A percentile compares a stretch with the other conserved stretches of the same genome.
These are phyloP conservation scores for Beauveria asiatica DNA, from an alignment of 2,329 filamentous ascomycete genomes.

Conservation along the genomic window DNA sequence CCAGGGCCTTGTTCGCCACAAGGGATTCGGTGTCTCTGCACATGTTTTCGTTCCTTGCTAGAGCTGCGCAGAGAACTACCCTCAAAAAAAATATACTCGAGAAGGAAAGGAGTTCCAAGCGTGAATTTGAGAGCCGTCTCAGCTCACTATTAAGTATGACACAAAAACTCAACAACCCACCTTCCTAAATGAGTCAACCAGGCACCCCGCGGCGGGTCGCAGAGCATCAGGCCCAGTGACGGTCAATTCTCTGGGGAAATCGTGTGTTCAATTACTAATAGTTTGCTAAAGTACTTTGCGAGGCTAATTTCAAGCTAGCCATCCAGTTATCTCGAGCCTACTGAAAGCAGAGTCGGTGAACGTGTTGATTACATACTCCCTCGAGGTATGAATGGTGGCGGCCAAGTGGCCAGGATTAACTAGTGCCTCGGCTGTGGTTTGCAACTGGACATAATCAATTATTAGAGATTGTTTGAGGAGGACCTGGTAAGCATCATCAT, in stretches of 20 bases:
- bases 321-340: neutral
- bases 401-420: too few relatives aligned
- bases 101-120: neutral
- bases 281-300: neutral
- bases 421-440: too few relatives aligned
- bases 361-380: neutral
- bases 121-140: neutral
- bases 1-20: slow-evolving; percentile 15
- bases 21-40: neutral
- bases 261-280: neutral
- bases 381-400: neutral
- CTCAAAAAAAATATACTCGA: neutral
- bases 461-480: too few relatives aligned
- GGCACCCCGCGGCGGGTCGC: slow-evolving; percentile 2
- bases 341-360: neutral
- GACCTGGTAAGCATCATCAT: too few relatives aligned
- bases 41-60: neutral
- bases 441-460: too few relatives aligned
- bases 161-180: neutral
- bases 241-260: neutral
- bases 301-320: neutral
- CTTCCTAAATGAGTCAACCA: neutral
- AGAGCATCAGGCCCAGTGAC: neutral
- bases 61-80: neutral
- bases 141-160: neutral